phyloP scores from a whole-genome alignment of 768 basidiomycete genomes.

The Dictyophora rubrovolvata region DNA sequence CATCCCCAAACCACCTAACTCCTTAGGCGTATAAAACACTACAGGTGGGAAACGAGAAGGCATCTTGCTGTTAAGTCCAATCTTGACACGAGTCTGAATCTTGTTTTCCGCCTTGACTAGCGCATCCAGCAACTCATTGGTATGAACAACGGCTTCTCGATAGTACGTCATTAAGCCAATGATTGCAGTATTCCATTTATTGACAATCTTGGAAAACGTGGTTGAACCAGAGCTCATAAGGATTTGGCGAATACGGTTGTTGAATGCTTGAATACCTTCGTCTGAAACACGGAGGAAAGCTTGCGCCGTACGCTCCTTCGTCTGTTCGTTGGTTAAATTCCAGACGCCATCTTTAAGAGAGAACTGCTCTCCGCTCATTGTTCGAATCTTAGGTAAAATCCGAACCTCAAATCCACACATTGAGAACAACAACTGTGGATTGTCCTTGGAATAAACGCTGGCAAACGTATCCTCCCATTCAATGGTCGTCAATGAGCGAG shows the following conservation, averaged over 20 bases:
- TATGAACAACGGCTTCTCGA: slow-evolving; percentile 95
- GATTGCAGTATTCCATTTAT: slow-evolving; percentile 94
- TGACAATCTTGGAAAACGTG: slow-evolving; percentile 98
- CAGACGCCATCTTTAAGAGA: slow-evolving; percentile 93
- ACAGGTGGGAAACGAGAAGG: slow-evolving; percentile 97
- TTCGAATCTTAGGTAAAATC: slow-evolving; percentile 92
- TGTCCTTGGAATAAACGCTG: slow-evolving; percentile 94
- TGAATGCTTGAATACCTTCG: slow-evolving; percentile 92
- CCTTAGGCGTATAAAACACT: slow-evolving; percentile 96
- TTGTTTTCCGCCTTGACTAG: slow-evolving; percentile 99
- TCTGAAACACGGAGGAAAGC: slow-evolving; percentile 98
- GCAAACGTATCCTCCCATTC: slow-evolving; percentile 99
- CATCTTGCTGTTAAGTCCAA: slow-evolving; percentile 99
- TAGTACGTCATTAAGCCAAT: slow-evolving; percentile 98
- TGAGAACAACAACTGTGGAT: slow-evolving; percentile 94
- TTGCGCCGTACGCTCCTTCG: slow-evolving; percentile 95
- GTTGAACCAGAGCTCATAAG: slow-evolving; percentile 98
- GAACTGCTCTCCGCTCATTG: slow-evolving; percentile 93
- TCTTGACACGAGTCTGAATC: slow-evolving; percentile 99
- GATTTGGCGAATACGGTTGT: slow-evolving; percentile 93
- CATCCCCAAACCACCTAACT: slow-evolving; percentile 97
- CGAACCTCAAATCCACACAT: slow-evolving; percentile 99
- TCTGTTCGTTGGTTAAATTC: slow-evolving; percentile 95
- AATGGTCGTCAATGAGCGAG: slow-evolving; percentile 92
- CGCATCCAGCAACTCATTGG: slow-evolving; percentile 89